Evolutionary conservation across 164 flowering plant species (phyloP), one percentile per base, ranked within the genome.

Genomic region (Nelumbo lutea): DNA sequence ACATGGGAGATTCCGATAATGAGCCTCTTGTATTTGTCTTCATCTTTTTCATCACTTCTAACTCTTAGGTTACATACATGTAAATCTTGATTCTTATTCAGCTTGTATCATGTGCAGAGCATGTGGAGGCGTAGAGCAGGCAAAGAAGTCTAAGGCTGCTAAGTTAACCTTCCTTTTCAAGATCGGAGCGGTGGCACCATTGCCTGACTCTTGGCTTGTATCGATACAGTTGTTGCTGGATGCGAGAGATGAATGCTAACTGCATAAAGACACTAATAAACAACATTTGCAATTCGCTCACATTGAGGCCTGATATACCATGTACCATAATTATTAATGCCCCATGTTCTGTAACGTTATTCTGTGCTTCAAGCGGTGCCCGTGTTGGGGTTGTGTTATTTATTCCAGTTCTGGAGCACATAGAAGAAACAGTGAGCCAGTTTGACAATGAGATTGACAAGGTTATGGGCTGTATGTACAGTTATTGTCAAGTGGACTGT

Each of bases 1-100:
- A 71, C 47, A 52, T 78, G 13, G 86, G 73, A 66, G 69, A 79
- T 62, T 83, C 96, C 27, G 98, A 90, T 61, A 87, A 88, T 67
- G 95, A 86, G 81, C 90, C 92, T 72, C 93, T 93, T 68, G 96
- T 90, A 85, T 66, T 70, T 61, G 41, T 59, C 69, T 71, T 69
- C 1, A 43, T 15, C 64, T 59, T 42, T 41, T 13, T 53, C 7
- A 7, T 38, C 64, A 15, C 60, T 27, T 27, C 27, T 27, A 77
- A 51, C 27, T 15, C 40, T 5, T 47, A 10, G 48, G 51, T 27
- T 27, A 27, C 13, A 42, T 9, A 13, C 46, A 40, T 38, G 13
- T 62, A 1, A n/a, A 27, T 42, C n/a, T 27, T 11, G 53, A 61
- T 48, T 68, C 56, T 64, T 42, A 55, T 53, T 58, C 59, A 2